These are phyloP conservation scores for Colletotrichum sp. DNA, from an alignment of 2,329 filamentous ascomycete species.

Conservation along the genomic window DNA sequence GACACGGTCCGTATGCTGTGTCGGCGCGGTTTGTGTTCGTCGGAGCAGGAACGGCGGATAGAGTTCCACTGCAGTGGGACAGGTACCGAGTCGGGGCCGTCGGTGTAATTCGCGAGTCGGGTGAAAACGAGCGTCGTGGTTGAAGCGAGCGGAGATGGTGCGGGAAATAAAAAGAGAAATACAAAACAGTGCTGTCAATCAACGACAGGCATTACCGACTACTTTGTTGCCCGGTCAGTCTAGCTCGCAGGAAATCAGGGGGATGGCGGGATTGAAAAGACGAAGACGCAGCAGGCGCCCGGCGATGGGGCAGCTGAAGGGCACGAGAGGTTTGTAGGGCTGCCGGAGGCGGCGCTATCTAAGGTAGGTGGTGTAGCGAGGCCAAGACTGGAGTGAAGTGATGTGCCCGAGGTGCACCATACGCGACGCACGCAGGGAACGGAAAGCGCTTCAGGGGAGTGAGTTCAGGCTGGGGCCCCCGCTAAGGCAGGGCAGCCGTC, in stretches of 20 bases:
- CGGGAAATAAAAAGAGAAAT: not conserved
- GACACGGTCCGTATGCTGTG: not conserved
- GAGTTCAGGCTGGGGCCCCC: not conserved
- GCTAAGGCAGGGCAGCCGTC: not conserved
- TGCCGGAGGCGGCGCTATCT: not conserved
- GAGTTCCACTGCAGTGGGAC: not conserved
- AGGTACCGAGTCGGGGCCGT: not conserved
- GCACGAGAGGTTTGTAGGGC: slow-evolving; percentile 6
- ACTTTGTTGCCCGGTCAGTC: slow-evolving; percentile 2
- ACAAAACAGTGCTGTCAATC: not conserved
- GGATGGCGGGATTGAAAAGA: not conserved
- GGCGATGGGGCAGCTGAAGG: slow-evolving; percentile 10
- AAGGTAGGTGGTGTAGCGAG: not conserved
- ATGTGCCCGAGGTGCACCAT: not conserved
- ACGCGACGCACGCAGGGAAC: not conserved
- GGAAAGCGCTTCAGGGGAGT: not conserved
- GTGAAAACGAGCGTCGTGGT: not conserved
- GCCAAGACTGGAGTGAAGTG: not conserved
- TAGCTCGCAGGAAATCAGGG: not conserved
- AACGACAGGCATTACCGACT: not conserved
- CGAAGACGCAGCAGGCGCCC: not conserved
- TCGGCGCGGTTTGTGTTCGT: not conserved
- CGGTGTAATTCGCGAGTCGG: not conserved
- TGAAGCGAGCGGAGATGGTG: not conserved
- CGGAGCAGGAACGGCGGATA: not conserved